A percentile compares a stretch with the other conserved stretches of the same genome.
These are phyloP conservation scores for Aspergillus sp. DNA, from an alignment of 2,329 filamentous ascomycete genomes.

Conservation along the genomic window DNA sequence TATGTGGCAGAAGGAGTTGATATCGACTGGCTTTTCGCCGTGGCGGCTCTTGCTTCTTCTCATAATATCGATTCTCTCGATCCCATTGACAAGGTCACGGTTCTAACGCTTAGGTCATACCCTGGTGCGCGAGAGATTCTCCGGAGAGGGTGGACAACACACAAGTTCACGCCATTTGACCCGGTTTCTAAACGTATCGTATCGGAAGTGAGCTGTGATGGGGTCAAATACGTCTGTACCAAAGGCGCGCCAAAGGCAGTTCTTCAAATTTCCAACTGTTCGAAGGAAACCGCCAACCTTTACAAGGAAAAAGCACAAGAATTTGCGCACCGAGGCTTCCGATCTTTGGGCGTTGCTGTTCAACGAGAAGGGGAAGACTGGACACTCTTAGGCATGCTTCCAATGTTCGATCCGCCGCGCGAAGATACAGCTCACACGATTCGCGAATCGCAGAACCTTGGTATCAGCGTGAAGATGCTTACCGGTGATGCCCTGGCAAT, in stretches of 20 bases:
- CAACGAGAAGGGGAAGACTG: slow-evolving; percentile 73
- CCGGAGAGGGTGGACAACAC: slow-evolving; percentile 70
- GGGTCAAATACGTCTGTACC: slow-evolving; percentile 69
- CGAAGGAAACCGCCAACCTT: slow-evolving; percentile 61
- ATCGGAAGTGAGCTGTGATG: slow-evolving; percentile 65
- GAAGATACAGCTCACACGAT: slow-evolving; percentile 78
- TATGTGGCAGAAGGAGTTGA: slow-evolving; percentile 75
- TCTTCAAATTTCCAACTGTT: slow-evolving; percentile 66
- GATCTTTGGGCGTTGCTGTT: slow-evolving; percentile 74
- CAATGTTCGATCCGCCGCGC: slow-evolving; percentile 78
- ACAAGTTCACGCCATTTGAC: slow-evolving; percentile 71
- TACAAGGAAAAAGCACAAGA: slow-evolving; percentile 73
- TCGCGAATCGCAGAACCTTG: slow-evolving; percentile 70
- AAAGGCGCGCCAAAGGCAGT: slow-evolving; percentile 78
- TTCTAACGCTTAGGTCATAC: slow-evolving; percentile 71
- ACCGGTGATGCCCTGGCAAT: slow-evolving; percentile 79
- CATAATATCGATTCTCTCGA: slow-evolving; percentile 77
- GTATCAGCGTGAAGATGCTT: slow-evolving; percentile 77
- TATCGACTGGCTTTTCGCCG: slow-evolving; percentile 82
- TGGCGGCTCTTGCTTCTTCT: slow-evolving; percentile 72
- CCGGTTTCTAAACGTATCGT: slow-evolving; percentile 80
- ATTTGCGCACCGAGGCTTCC: slow-evolving; percentile 76
- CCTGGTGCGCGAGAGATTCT: slow-evolving; percentile 74
- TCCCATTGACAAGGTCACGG: slow-evolving; percentile 77
- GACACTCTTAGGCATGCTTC: slow-evolving; percentile 73